Percentiles rank a stretch among this genome's conserved stretches.
Evolutionary conservation across 176 grass and related monocot genomes (phyloP).

Genomic region (Musa beccarii): DNA sequence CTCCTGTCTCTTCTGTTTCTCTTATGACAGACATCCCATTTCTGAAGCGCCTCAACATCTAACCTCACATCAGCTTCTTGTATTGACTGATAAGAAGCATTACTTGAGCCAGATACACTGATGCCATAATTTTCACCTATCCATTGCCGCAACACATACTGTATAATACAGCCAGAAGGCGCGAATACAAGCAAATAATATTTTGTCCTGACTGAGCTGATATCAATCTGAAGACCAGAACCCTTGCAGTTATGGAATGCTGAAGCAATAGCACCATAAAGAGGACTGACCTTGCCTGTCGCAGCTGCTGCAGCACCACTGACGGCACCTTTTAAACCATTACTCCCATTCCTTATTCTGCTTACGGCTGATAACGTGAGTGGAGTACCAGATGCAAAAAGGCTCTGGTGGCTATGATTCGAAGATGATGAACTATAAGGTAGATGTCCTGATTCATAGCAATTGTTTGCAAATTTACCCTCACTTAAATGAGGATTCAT

Average conservation of each 20-base stretch:
- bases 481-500: slow-evolving; percentile 49
- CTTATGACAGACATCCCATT: slow-evolving; percentile 95
- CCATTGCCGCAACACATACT: slow-evolving; percentile 63
- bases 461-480: slow-evolving; percentile 34
- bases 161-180: slow-evolving; percentile 83
- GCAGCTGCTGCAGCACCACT: slow-evolving; percentile 68
- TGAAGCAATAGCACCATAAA: slow-evolving; percentile 64
- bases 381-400: slow-evolving; percentile 51
- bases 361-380: slow-evolving; percentile 78
- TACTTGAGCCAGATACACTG: slow-evolving; percentile 24
- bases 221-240: slow-evolving; percentile 28
- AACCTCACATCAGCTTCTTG: slow-evolving; percentile 53
- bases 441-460: slow-evolving; percentile 32
- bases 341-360: slow-evolving; percentile 83
- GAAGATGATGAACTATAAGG: slow-evolving; percentile 37
- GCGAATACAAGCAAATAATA: slow-evolving; percentile 87
- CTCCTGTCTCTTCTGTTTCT: slow-evolving; percentile 54
- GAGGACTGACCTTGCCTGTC: slow-evolving; percentile 51
- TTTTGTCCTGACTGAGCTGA: slow-evolving; percentile 31
- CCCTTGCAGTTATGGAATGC: slow-evolving; percentile 69
- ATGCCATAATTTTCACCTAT: slow-evolving; percentile 36
- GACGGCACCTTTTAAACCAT: slow-evolving; percentile 66
- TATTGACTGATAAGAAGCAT: slow-evolving; percentile 38
- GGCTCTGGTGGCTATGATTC: slow-evolving; percentile 50
- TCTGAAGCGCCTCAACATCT: slow-evolving; percentile 84